Evolutionary conservation across 2,329 filamentous ascomycete genomes (phyloP).

Genomic region (Hymenoscyphus scutula): DNA sequence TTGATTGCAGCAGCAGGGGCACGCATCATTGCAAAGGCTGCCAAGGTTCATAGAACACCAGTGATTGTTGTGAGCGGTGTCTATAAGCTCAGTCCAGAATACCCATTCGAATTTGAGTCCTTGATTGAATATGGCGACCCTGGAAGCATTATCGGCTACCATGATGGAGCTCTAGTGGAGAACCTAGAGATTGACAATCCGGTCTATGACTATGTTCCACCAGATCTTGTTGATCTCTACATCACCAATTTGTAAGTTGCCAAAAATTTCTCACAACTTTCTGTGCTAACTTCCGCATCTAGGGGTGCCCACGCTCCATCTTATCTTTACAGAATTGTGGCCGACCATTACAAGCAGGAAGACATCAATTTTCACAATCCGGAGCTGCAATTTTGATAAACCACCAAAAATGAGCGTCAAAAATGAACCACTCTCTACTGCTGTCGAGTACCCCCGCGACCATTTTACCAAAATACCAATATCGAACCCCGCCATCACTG

Average conservation of each 20-base stretch:
- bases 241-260: slow-evolving; percentile 75
- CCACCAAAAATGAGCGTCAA: neutral
- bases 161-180: slow-evolving; percentile 76
- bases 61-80: slow-evolving; percentile 89
- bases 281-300: slow-evolving; percentile 6
- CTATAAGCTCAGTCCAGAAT: slow-evolving; percentile 90
- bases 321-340: slow-evolving; percentile 70
- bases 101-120: slow-evolving; percentile 76
- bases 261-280: slow-evolving; percentile 5
- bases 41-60: slow-evolving; percentile 75
- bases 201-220: slow-evolving; percentile 77
- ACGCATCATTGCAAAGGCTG: slow-evolving; percentile 77
- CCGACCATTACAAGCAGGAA: slow-evolving; percentile 72
- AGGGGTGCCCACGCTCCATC: slow-evolving; percentile 68
- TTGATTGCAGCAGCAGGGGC: slow-evolving; percentile 84
- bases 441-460: neutral
- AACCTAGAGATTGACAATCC: slow-evolving; percentile 76
- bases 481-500: neutral
- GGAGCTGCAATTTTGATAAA: slow-evolving; percentile 31
- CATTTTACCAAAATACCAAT: neutral
- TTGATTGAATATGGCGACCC: slow-evolving; percentile 86
- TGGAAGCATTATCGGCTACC: slow-evolving; percentile 71
- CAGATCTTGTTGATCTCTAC: slow-evolving; percentile 74
- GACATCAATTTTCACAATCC: slow-evolving; percentile 60
- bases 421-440: no score